Evolutionary conservation across 2,329 filamentous ascomycete species (phyloP).

Genomic region (Alternaria consortialis): DNA sequence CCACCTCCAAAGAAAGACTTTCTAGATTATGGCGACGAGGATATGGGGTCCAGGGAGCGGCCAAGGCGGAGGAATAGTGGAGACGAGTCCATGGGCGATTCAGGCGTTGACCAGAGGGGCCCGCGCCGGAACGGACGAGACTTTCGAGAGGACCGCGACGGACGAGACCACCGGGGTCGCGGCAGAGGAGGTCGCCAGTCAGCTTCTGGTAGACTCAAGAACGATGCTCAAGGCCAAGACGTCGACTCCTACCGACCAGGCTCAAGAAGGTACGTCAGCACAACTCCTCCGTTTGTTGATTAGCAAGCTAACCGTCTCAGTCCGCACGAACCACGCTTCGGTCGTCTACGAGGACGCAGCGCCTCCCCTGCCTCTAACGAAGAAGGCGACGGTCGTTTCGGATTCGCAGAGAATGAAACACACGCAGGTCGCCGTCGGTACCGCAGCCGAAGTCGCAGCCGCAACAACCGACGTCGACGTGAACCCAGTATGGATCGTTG

Average conservation of each 20-base stretch:
- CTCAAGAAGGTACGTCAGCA: conserved; percentile 30
- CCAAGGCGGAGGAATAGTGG: conserved; percentile 58
- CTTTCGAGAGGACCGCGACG: conserved; percentile 28
- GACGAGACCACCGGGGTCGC: conserved; percentile 26
- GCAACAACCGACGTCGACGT: conserved; percentile 28
- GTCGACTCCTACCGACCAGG: conserved; percentile 46
- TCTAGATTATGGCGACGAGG: conserved; percentile 44
- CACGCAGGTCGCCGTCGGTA: conserved; percentile 55
- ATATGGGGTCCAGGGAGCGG: conserved; percentile 28
- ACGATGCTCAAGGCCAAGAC: conserved; percentile 23
- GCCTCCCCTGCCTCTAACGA: conserved; percentile 63
- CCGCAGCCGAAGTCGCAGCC: conserved; percentile 52
- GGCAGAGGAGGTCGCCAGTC: conserved; percentile 21
- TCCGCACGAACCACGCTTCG: conserved; percentile 48
- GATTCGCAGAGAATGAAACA: conserved; percentile 59
- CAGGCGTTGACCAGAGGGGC: conserved; percentile 35
- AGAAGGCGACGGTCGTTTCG: conserved; percentile 59
- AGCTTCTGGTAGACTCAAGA: conserved; percentile 22
- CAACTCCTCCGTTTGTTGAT: not conserved
- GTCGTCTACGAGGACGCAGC: conserved; percentile 66
- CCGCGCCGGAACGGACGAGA: conserved; percentile 35
- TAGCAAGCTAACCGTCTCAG: conserved; percentile 23
- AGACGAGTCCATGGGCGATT: conserved; percentile 82
- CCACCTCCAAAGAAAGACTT: conserved; percentile 34
- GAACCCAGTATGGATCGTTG: conserved; percentile 41